These are phyloP conservation scores for Kalmusia sp. DNA, from an alignment of 2,329 filamentous ascomycete genomes.

Conservation along the genomic window DNA sequence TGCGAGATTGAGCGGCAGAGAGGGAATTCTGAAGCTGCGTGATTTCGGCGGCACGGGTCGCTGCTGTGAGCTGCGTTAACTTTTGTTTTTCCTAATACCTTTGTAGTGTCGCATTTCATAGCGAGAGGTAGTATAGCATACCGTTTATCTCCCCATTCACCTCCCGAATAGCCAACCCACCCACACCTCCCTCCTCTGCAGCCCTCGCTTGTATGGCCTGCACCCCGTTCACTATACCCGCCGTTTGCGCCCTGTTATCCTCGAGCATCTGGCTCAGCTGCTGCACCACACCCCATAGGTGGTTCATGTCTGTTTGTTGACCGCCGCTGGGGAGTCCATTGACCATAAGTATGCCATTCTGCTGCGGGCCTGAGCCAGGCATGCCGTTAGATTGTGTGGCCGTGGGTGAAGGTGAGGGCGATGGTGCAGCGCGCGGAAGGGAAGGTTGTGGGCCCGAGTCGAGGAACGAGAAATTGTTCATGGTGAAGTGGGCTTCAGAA, in stretches of 20 bases:
- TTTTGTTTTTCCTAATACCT: too few relatives aligned
- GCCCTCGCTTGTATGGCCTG: constrained; percentile 46
- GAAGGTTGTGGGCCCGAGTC: constrained; percentile 29
- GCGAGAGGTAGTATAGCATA: constrained; percentile 18
- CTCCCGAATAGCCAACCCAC: constrained; percentile 28
- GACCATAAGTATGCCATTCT: constrained; percentile 47
- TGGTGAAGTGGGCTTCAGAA: constrained; percentile 15
- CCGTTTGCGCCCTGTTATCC: constrained; percentile 48
- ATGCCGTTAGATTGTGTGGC: constrained; percentile 38
- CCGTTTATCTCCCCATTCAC: constrained; percentile 46
- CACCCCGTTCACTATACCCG: constrained; percentile 47
- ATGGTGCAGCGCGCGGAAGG: constrained; percentile 43
- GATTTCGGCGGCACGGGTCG: constrained; percentile 40
- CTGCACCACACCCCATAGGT: constrained; percentile 50
- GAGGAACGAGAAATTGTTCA: constrained; percentile 50
- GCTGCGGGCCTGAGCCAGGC: constrained; percentile 24
- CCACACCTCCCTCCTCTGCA: constrained; percentile 41
- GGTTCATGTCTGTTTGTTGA: constrained; percentile 53
- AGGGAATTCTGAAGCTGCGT: constrained; percentile 40
- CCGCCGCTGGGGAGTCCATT: constrained; percentile 48
- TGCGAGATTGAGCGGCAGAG: constrained; percentile 31
- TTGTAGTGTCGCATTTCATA: not conserved
- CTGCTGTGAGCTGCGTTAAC: constrained; percentile 28
- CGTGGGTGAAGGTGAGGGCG: constrained; percentile 33
- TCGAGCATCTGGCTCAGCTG: constrained; percentile 48